phyloP scores from a whole-genome alignment of 768 basidiomycete genomes.

The Suillus paluster region DNA sequence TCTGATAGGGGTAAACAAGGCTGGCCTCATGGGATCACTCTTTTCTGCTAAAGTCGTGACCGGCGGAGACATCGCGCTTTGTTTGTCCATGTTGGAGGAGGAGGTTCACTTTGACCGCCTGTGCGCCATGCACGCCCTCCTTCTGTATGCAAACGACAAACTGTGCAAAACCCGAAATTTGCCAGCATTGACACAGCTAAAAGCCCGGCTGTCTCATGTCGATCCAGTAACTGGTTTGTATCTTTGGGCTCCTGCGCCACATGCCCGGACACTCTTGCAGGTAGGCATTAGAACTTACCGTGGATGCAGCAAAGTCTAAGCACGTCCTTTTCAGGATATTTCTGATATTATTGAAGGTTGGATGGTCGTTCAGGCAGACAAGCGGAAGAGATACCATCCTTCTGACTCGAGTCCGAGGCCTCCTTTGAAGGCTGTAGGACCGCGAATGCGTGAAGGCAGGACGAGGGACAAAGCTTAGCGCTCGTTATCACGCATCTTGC shows the following conservation, averaged over 20 bases:
- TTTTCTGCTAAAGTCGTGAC: slow-evolving; percentile 28
- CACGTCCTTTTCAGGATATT: slow-evolving; percentile 27
- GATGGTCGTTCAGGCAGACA: slow-evolving; percentile 22
- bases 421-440: slow-evolving; percentile 27
- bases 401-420: neutral
- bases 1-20: slow-evolving; percentile 30
- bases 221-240: slow-evolving; percentile 19
- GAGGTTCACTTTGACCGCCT: slow-evolving; percentile 29
- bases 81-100: slow-evolving; percentile 28
- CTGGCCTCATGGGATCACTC: slow-evolving; percentile 37
- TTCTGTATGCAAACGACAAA: slow-evolving; percentile 36
- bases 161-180: slow-evolving; percentile 33
- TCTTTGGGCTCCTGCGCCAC: slow-evolving; percentile 24
- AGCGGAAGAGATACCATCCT: slow-evolving; percentile 18
- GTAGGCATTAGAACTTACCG: slow-evolving; percentile 17
- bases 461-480: neutral
- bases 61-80: slow-evolving; percentile 34
- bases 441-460: slow-evolving; percentile 23
- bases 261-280: slow-evolving; percentile 19
- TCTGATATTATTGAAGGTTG: slow-evolving; percentile 30
- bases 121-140: slow-evolving; percentile 40
- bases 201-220: slow-evolving; percentile 15
- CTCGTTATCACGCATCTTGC: too few relatives aligned
- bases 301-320: neutral
- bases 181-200: slow-evolving; percentile 23